Percentiles rank a stretch among this genome's conserved stretches.
These are phyloP conservation scores for Xylariaceae sp. DNA, from an alignment of 2,329 filamentous ascomycete genomes.

Conservation along the genomic window DNA sequence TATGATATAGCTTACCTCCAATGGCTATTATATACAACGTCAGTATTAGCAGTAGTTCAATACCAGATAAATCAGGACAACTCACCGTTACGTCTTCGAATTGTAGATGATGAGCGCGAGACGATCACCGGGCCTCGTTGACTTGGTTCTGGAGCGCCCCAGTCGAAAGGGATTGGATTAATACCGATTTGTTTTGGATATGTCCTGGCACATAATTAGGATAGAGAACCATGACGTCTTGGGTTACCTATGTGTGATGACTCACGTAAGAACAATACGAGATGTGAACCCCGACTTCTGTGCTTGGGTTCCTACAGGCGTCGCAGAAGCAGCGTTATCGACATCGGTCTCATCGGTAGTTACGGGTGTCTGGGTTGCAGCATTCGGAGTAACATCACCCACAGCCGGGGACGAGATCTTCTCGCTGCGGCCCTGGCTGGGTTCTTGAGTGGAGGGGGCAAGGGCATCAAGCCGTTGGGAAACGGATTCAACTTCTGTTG, in stretches of 20 bases:
- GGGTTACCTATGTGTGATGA: slow-evolving; percentile 5
- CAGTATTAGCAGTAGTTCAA: slow-evolving; percentile 22
- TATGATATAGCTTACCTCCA: slow-evolving; percentile 51
- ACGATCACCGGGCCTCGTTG: slow-evolving; percentile 87
- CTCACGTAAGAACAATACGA: slow-evolving; percentile 58
- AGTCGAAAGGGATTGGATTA: slow-evolving; percentile 84
- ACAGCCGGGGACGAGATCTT: slow-evolving; percentile 23
- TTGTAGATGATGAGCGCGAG: slow-evolving; percentile 73
- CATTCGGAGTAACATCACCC: slow-evolving; percentile 9
- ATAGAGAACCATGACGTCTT: not conserved
- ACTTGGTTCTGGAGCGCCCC: slow-evolving; percentile 77
- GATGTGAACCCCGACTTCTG: slow-evolving; percentile 53
- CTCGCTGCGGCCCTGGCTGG: slow-evolving; percentile 22
- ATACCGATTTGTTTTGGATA: slow-evolving; percentile 95
- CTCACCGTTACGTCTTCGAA: slow-evolving; percentile 79
- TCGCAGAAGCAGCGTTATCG: slow-evolving; percentile 27
- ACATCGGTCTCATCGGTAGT: slow-evolving; percentile 24
- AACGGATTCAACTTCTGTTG: slow-evolving; percentile 33
- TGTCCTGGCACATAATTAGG: slow-evolving; percentile 52
- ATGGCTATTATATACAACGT: slow-evolving; percentile 46
- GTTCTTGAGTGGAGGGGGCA: slow-evolving; percentile 23
- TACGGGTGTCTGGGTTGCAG: slow-evolving; percentile 16
- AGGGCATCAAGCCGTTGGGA: slow-evolving; percentile 36
- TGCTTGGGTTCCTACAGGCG: slow-evolving; percentile 29
- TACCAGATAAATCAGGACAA: slow-evolving; percentile 13